Evolutionary conservation across 768 basidiomycete genomes (phyloP).

Genomic region (Termitomyces sp.): DNA sequence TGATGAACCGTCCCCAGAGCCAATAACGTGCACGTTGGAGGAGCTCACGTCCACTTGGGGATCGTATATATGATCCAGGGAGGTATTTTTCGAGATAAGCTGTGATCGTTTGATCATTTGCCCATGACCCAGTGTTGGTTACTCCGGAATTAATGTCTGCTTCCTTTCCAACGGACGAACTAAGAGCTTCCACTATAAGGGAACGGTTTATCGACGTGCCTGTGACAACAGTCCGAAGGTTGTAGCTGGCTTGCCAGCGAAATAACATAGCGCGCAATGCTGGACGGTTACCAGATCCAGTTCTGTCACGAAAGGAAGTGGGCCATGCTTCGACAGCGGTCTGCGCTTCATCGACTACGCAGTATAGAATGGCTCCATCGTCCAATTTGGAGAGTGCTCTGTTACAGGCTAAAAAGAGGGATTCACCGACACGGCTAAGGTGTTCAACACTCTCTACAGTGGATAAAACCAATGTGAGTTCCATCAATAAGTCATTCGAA

Average conservation of each 20-base stretch:
- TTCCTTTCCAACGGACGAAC: neutral
- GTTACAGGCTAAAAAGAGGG: neutral
- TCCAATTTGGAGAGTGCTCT: neutral
- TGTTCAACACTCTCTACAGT: too few species aligned
- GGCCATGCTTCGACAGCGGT: neutral
- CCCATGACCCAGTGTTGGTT: neutral
- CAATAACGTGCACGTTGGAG: too few species aligned
- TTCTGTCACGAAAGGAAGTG: neutral
- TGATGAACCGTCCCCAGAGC: too few species aligned
- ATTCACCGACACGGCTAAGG: neutral
- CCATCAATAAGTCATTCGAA: neutral
- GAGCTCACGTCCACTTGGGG: neutral
- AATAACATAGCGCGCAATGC: neutral
- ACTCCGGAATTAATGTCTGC: neutral
- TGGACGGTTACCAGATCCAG: neutral
- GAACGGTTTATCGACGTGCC: too few species aligned
- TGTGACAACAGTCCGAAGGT: neutral
- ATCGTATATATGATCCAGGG: neutral
- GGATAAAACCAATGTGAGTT: neutral
- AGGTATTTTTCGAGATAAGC: neutral
- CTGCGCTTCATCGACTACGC: too few species aligned
- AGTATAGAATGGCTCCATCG: neutral
- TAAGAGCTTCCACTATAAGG: neutral
- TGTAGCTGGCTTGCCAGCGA: neutral
- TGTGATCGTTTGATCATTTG: neutral